Evolutionary conservation across 352 stramenopile genomes (phyloP), one percentile per base, ranked within the genome.

Genomic region (Phytophthora agathidicida): DNA sequence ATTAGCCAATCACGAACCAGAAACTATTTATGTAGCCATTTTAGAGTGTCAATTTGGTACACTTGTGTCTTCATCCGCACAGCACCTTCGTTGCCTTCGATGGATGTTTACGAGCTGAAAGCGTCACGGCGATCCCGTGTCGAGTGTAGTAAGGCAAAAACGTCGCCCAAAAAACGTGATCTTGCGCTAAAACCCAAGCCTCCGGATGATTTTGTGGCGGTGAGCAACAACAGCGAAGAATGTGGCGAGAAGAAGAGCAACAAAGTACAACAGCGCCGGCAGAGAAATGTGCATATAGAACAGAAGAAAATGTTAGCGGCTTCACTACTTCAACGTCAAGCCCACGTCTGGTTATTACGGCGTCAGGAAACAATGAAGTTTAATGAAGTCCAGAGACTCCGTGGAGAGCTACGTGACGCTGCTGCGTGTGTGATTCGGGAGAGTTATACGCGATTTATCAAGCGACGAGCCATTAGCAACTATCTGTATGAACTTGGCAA

Each of bases 41-140:
- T 53, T 41, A 41, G 19, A 37, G 13, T 52, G 28, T 23, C 33
- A 20, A 37, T 27, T 13, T 52, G 51, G 51, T 45, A 43, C 28
- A n/a, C 65, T 13, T 83, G 73, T 28, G 67, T 83, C 11, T 84
- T 86, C 45, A 67, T 66, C 1, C 30, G 42, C 5, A 71, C 73
- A 6, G 1, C 24, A 1, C 22, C 33, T 42, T 6, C 49, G 30
- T 1, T 8, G 31, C 9, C 23, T 41, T 28, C 49, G 2, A 32
- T 51, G 32, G 24, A 23, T 44, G 16, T 16, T 38, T 30, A 3
- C n/a, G 30, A 41, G n/a, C 6, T 45, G 11, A 22, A 54, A 28
- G 7, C 10, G 19, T 10, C 3, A 20, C 1, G 38, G 3, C 3
- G 14, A 28, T n/a, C 7, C 37, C 20, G 17, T 22, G 8, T 19